Conservation (phyloP, 2,329 filamentous ascomycete genomes). For the Fusarium proliferatum region DNA sequence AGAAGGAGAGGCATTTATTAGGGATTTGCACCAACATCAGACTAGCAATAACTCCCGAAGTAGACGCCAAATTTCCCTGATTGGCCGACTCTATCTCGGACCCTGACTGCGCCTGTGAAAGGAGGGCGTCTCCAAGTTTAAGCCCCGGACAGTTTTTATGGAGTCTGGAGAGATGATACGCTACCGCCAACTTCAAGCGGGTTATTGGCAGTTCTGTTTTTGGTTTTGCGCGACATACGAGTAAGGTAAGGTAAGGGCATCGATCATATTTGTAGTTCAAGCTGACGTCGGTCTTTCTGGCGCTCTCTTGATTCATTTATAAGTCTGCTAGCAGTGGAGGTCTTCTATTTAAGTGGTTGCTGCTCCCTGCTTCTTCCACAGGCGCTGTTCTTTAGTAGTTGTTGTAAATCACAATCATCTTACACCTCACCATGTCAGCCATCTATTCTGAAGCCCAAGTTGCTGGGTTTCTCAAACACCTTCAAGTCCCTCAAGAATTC, state of each 20-base stretch:
- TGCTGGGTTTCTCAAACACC: conserved; percentile 44
- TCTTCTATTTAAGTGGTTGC: background rate
- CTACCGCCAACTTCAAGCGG: conserved; percentile 21
- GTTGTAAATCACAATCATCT: background rate
- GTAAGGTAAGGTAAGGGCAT: conserved; percentile 11
- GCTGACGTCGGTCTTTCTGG: conserved; percentile 27
- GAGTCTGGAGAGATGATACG: conserved; percentile 28
- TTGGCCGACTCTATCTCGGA: conserved; percentile 25
- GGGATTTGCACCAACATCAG: conserved; percentile 17
- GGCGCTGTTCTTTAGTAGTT: background rate
- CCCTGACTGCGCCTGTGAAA: conserved; percentile 20
- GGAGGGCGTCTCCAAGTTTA: conserved; percentile 25
- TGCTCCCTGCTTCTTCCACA: background rate
- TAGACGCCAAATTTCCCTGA: conserved; percentile 44
- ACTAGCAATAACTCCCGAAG: conserved; percentile 39
- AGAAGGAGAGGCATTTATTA: conserved; percentile 38
- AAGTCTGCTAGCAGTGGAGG: background rate
- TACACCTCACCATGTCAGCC: conserved; percentile 40
- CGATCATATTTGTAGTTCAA: conserved; percentile 21
- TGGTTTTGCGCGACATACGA: conserved; percentile 32
- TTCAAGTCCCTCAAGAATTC: conserved; percentile 45
- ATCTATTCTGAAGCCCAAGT: conserved; percentile 46
- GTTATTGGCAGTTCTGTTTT: conserved; percentile 10
- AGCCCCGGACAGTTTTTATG: conserved; percentile 32
- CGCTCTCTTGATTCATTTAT: conserved; percentile 20